Conservation (phyloP, 1,139 yeast genomes). For the Zygotorulaspora mrakii region DNA sequence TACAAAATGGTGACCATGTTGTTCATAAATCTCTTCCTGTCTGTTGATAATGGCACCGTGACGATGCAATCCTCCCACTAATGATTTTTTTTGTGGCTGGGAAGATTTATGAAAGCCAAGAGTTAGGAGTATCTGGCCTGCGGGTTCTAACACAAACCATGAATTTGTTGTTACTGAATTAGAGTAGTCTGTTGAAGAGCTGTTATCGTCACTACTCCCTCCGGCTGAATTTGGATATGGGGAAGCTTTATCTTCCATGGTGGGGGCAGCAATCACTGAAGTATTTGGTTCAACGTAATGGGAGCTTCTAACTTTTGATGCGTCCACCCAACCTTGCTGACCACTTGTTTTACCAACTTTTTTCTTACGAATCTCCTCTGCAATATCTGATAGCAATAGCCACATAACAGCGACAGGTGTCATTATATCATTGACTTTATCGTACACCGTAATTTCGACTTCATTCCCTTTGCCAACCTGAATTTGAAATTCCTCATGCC, state of each 20-base stretch:
- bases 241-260: slow-evolving; percentile 8
- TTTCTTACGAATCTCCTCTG: slow-evolving; percentile 89
- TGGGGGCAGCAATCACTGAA: slow-evolving; percentile 10
- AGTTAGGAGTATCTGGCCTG: slow-evolving; percentile 79
- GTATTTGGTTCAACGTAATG: slow-evolving; percentile 16
- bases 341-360: slow-evolving; percentile 75
- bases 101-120: slow-evolving; percentile 75
- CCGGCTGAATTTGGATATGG: slow-evolving; percentile 2
- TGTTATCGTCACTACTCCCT: slow-evolving; percentile 2
- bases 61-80: slow-evolving; percentile 70
- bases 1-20: slow-evolving; percentile 95
- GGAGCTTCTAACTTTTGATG: slow-evolving; percentile 46
- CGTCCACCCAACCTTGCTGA: slow-evolving; percentile 84
- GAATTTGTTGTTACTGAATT: slow-evolving; percentile 48
- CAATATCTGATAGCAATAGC: slow-evolving; percentile 84
- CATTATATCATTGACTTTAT: slow-evolving; percentile 58
- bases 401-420: slow-evolving; percentile 93
- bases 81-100: slow-evolving; percentile 44
- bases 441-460: slow-evolving; percentile 81
- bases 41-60: slow-evolving; percentile 96
- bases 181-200: slow-evolving; percentile 4
- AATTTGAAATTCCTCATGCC: slow-evolving; percentile 79
- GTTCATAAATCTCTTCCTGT: slow-evolving; percentile 92
- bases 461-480: slow-evolving; percentile 89
- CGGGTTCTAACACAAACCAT: slow-evolving; percentile 94